Base-by-base conservation (phyloP, 306 rosid species). In the Fagus crenata region DNA sequence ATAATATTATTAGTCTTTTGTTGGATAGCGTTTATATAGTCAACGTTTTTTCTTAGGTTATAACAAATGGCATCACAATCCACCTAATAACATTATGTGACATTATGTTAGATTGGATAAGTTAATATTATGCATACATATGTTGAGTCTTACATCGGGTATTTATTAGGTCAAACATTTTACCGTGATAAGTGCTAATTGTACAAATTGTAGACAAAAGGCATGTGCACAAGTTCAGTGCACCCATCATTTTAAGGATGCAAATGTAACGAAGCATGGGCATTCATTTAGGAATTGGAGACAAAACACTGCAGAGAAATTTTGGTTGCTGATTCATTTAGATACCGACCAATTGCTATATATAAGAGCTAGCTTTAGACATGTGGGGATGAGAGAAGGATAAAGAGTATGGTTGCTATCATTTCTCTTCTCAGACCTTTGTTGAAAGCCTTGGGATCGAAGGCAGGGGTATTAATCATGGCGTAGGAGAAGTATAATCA, bases 371-470 rank as follows among this genome's bases (percentile, higher is more conserved):
- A 59, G 51, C 9, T 28, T 63, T 55, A 17, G 64, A 67, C 72
- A 70, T 71, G 85, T 79, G 86, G 84, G 84, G 81, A 70, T 77
- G 64, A 71, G 51, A 68, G 40, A 31, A 69, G 55, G 60, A 8
- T 22, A 22, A 56, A 15, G 80, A 69, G 91, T 87, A 86, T 89
- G 93, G 90, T 49, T 74, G 87, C 71, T 82, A 90, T 89, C 71
- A 90, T 88, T 90, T 86, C 77, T 75, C 65, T 81, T 86, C 69
- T 65, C 81, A 84, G 81, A 69, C 28, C 79, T 59, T 78, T 72
- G 80, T 78, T 70, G 81, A 86, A 83, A 89, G 89, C 84, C 91
- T 90, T 92, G 93, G 88, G 93, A 88, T 92, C 75, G 90, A 92
- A 88, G 97, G 93, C 83, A 87, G 69, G 68, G 67, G 61, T 81